These are phyloP conservation scores for Isatis tinctoria DNA, from an alignment of 345 rosid species.

Conservation along the genomic window DNA sequence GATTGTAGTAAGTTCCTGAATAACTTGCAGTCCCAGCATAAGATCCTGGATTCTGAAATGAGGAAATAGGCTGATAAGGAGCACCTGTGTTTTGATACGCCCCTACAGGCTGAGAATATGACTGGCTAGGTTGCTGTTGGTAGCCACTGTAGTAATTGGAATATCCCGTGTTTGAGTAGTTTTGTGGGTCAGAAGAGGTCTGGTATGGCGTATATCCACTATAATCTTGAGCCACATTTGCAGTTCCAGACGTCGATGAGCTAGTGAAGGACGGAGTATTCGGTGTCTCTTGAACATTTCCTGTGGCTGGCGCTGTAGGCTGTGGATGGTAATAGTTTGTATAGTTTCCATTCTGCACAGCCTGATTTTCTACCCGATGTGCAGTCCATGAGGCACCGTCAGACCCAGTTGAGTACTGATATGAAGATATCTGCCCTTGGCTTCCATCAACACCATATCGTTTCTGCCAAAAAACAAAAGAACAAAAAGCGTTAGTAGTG, in stretches of 20 bases:
- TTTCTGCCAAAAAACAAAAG: constrained; percentile 32
- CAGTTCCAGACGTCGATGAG: constrained; percentile 55
- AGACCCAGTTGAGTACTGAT: constrained; percentile 45
- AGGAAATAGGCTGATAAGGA: constrained; percentile 98
- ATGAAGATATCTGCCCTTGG: constrained; percentile 54
- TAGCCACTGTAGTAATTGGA: constrained; percentile 68
- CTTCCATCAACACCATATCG: constrained; percentile 58
- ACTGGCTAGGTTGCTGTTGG: constrained; percentile 74
- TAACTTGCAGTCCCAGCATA: constrained; percentile 96
- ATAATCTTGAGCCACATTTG: constrained; percentile 57
- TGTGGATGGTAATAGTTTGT: constrained; percentile 51
- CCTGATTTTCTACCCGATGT: constrained; percentile 48
- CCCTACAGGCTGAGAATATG: constrained; percentile 79
- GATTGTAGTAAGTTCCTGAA: constrained; percentile 95
- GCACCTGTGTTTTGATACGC: constrained; percentile 99
- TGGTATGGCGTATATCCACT: constrained; percentile 59
- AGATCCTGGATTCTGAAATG: constrained; percentile 99
- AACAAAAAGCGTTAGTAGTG: neutral
- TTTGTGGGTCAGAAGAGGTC: constrained; percentile 61
- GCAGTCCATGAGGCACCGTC: constrained; percentile 51
- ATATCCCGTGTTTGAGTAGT: constrained; percentile 70
- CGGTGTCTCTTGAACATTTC: constrained; percentile 44
- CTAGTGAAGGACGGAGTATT: constrained; percentile 49
- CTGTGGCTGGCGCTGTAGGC: constrained; percentile 42
- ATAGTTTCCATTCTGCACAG: constrained; percentile 54